Conservation (phyloP, 306 rosid species). For the Cucurbita argyrosperma region DNA sequence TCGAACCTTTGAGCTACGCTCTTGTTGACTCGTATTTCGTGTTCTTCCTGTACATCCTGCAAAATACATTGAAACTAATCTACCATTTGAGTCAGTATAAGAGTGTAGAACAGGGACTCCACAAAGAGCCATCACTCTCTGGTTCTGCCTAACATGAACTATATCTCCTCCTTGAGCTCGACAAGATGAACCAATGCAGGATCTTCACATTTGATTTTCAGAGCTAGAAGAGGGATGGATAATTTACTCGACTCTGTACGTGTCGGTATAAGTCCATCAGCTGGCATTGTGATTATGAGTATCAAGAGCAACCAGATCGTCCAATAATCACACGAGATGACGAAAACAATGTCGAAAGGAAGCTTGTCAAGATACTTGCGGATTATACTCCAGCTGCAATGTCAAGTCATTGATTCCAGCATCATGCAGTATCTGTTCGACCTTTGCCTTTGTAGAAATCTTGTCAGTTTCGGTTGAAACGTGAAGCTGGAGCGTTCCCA, state of each 20-base stretch:
- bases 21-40: too few relatives aligned
- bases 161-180: background rate
- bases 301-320: background rate
- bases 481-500: conserved; percentile 70
- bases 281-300: background rate
- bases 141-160: background rate
- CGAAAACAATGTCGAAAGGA: background rate
- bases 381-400: conserved; percentile 58
- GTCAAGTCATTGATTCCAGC: conserved; percentile 86
- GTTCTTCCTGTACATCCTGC: too few relatives aligned
- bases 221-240: background rate
- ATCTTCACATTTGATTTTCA: background rate
- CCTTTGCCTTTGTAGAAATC: conserved; percentile 37
- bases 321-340: background rate
- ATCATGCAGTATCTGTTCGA: conserved; percentile 34
- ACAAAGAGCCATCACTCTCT: background rate
- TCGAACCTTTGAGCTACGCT: too few relatives aligned
- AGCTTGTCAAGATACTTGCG: background rate
- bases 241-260: background rate
- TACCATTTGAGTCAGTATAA: background rate
- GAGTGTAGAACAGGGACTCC: background rate
- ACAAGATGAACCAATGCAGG: background rate
- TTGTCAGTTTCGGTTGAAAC: conserved; percentile 52
- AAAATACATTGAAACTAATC: too few relatives aligned
- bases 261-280: background rate